These are phyloP conservation scores for Cladorrhinum samala DNA, from an alignment of 495 filamentous ascomycete species.

Conservation along the genomic window DNA sequence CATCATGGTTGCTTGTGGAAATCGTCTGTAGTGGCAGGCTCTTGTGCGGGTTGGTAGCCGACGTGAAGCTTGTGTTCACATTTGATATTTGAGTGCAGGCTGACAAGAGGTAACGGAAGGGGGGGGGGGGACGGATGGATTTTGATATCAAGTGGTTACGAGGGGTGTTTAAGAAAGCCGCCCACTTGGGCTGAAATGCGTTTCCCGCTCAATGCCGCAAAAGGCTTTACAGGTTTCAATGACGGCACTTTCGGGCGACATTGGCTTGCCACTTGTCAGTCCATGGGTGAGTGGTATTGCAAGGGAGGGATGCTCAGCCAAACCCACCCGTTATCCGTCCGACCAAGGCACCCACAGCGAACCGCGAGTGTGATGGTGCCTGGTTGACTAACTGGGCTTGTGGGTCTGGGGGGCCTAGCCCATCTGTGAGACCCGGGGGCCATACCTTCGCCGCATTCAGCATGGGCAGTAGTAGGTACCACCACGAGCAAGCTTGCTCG, in stretches of 20 bases:
- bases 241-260: conserved; percentile 29
- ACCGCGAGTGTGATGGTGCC: conserved; percentile 22
- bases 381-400: conserved; percentile 13
- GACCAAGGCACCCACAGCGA: conserved; percentile 16
- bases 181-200: conserved; percentile 33
- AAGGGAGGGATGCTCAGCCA: conserved; percentile 27
- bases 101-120: conserved; percentile 8
- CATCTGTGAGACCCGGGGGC: conserved; percentile 7
- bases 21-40: background rate
- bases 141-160: conserved; percentile 15
- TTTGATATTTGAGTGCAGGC: conserved; percentile 5
- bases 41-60: background rate
- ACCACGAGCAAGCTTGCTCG: conserved; percentile 9
- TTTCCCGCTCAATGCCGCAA: conserved; percentile 23
- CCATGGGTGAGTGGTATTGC: conserved; percentile 26
- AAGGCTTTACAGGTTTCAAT: conserved; percentile 22
- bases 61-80: background rate
- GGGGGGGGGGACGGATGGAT: conserved; percentile 6
- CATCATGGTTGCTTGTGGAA: conserved; percentile 21
- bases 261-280: conserved; percentile 35
- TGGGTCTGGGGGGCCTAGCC: conserved; percentile 10
- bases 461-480: too few relatives aligned
- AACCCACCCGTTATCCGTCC: conserved; percentile 27
- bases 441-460: conserved; percentile 1
- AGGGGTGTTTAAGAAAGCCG: conserved; percentile 18